phyloP scores from a whole-genome alignment of 306 rosid genomes.

The Fagus sylvatica region DNA sequence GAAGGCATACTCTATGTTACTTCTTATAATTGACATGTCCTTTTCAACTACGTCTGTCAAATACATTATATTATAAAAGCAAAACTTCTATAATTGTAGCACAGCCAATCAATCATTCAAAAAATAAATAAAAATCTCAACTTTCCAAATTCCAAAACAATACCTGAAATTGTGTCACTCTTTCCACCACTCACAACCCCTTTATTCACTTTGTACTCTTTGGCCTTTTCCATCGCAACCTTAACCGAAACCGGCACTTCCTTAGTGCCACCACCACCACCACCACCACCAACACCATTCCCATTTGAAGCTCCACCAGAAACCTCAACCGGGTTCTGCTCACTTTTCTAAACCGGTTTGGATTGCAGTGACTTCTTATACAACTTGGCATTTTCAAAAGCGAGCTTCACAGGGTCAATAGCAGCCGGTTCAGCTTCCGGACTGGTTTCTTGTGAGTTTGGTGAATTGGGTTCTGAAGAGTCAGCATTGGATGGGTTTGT shows the following conservation, averaged over 20 bases:
- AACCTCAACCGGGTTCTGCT: slow-evolving; percentile 30
- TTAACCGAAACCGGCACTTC: slow-evolving; percentile 46
- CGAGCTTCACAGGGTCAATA: slow-evolving; percentile 61
- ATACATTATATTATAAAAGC: background rate
- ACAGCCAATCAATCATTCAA: background rate
- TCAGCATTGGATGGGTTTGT: slow-evolving; percentile 36
- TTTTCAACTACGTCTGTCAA: no score
- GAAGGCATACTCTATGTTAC: no score
- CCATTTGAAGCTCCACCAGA: slow-evolving; percentile 5
- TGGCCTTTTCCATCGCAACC: slow-evolving; percentile 64
- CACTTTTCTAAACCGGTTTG: slow-evolving; percentile 22
- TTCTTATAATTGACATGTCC: no score
- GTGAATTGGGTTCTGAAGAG: slow-evolving; percentile 35
- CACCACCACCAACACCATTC: background rate
- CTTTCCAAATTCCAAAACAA: slow-evolving; percentile 1
- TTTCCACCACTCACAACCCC: slow-evolving; percentile 7
- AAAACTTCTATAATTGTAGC: background rate
- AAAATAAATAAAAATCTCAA: background rate
- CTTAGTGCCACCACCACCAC: slow-evolving; percentile 23
- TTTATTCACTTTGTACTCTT: slow-evolving; percentile 48
- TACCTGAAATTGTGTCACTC: slow-evolving; percentile 39
- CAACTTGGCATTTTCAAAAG: slow-evolving; percentile 61
- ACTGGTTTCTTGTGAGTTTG: slow-evolving; percentile 27
- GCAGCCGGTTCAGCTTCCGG: slow-evolving; percentile 29
- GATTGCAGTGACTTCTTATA: slow-evolving; percentile 42